Evolutionary conservation across 176 grass and related monocot species (phyloP), one percentile per base, ranked within the genome.

Genomic region (Paspalum vaginatum): DNA sequence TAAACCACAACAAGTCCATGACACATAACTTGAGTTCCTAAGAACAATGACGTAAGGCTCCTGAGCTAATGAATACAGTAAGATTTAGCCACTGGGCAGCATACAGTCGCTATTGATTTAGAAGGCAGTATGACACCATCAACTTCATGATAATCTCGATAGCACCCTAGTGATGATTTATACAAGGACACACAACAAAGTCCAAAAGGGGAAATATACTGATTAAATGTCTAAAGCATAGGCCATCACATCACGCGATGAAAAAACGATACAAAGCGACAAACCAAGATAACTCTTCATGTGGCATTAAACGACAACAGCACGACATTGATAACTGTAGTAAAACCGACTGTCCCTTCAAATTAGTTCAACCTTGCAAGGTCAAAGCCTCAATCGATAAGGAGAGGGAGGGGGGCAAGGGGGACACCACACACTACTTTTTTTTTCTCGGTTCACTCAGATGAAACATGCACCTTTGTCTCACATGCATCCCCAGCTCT

Each of bases 31-130:
- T 40, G 55, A 49, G 14, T 77, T 32, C 9, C 43, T 32, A 11
- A 27, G 32, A 32, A 32, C 40, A 60, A 46, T 18, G 41, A 76
- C 26, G 16, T 25, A 51, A 27, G 45, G 68, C 15, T 13, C 42
- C 21, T 44, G 18, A 16, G 47, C 17, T 42, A 65, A 62, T 32
- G 42, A 68, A 38, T 38, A 13, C 53, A 76, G 12, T 8, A 24
- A 48, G 8, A 25, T 21, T 26, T 22, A 73, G 8, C 9, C 9
- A 53, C 47, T 72, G 49, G 41, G 72, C 43, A 51, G 14, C 45
- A 84, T 37, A 84, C 18, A 51, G 1, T 13, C 12, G 79, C 5
- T 73, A 22, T 27, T 79, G 37, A 61, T 44, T 44, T 17, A 61
- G 44, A 68, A 68, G 22, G 39, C 66, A 22, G 11, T 43, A 74